Evolutionary conservation across 2,329 filamentous ascomycete genomes (phyloP), one percentile per base, ranked within the genome.

Genomic region (Lecanicillium sp.): DNA sequence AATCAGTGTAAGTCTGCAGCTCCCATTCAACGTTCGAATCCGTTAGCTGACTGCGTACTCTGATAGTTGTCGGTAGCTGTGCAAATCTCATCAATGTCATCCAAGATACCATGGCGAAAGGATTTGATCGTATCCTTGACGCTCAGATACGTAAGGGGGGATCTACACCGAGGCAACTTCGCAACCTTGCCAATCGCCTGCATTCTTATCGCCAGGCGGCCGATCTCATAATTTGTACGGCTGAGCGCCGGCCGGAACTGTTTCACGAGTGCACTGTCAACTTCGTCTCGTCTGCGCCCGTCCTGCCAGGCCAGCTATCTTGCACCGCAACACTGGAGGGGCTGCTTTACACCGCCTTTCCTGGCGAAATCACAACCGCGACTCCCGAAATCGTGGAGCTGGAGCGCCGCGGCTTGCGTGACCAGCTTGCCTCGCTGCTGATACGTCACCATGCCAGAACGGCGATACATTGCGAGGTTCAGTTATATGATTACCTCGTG

Each of bases 401-500:
- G 21, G 39, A 42, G 39, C 12, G 65, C 15, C 12, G 21, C 39
- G 39, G 39, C 15, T 19, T 42, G 24, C 11, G 19, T 12, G 26
- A 15, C 2, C 6, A 8, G 5, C 5, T 42, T 4, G 19, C 19
- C 8, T 1, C 14, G 7, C 38, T 62, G 19, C 40, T 55, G n/a
- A 37, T 44, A 12, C 27, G 39, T 9, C 9, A 33, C 20, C 27
- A 8, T 0, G 63, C 58, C 30, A 55, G 9, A 14, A 58, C 62
- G 0, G 39, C 52, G 0, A 57, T 68, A 2, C 66, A 68, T 32
- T 57, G 60, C 5, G 65, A 68, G 39, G 35, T 61, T 1, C 42
- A 62, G 0, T 48, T 67, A 0, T 54, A 61, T 24, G 51, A 58
- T 8, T 51, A 61, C 6, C 39, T 59, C 1, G 3, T 38, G 4